Base-by-base conservation (phyloP, 306 rosid genomes). In the Hippophae tibetana region DNA sequence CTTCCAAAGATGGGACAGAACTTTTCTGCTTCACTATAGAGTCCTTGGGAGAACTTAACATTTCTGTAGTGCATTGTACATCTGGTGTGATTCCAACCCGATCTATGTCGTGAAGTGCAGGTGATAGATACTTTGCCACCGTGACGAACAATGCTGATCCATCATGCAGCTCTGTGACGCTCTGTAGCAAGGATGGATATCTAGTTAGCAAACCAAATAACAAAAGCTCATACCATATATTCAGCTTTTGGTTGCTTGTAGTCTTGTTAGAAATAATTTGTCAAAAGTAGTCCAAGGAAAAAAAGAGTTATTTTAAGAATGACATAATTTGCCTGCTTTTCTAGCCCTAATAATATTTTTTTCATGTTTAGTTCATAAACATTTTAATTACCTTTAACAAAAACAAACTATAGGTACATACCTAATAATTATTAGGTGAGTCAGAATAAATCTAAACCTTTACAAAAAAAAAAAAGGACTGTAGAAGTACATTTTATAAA, bases 91-190 rank as follows among this genome's bases (percentile, higher is more conserved):
- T 87, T 3, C 98, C 98, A 38, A 92, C 96, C 65, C 83, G 94
- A 78, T 87, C 96, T 57, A 92, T 92, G 79, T 85, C 98, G 58
- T 92, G 98, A 60, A 79, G 92, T 0, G 93, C 89, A 0, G 98
- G 98, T 1, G 98, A 92, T 49, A 92, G 61, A 43, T 92, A 92
- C 81, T 92, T 92, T 3, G 98, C 98, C 1, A 90, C 95, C 5
- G 98, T 87, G 42, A 90, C 87, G 64, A 90, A 85, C 56, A 90
- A 82, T 12, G 98, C 98, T 6, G 98, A 90, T 6, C 98, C 98
- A 31, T 90, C 98, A 57, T 85, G 87, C 66, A 90, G 86, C 80
- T 87, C 92, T 9, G 96, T 90, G 13, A 90, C 96, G 56, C 95
- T 90, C 98, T 90, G 80, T 38, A 73, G 57, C 51, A 42, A 67